phyloP scores from a whole-genome alignment of 495 filamentous ascomycete species.

The Tetracladium marchalianum region DNA sequence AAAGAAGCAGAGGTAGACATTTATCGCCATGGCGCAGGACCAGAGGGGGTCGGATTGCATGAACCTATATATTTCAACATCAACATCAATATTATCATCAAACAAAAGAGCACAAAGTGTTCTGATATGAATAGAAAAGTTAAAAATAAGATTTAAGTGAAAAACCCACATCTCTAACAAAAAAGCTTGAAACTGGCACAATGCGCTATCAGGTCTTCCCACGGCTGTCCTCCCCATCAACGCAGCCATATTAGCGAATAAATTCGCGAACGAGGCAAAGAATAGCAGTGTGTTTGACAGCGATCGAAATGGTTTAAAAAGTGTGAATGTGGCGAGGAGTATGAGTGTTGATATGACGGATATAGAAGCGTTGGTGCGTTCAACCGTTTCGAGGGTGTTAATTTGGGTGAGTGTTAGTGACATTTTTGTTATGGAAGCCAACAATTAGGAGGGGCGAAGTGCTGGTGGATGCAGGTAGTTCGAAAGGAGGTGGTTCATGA shows the following conservation, averaged over 20 bases:
- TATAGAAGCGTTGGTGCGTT: conserved; percentile 41
- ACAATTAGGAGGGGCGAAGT: no score
- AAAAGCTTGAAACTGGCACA: conserved; percentile 73
- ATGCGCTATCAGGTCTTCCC: conserved; percentile 35
- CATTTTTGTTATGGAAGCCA: no score
- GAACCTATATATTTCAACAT: conserved; percentile 29
- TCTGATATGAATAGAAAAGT: conserved; percentile 11
- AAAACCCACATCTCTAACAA: conserved; percentile 48
- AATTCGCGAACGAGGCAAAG: conserved; percentile 74
- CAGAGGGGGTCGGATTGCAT: conserved; percentile 50
- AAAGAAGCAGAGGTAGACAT: conserved; percentile 81
- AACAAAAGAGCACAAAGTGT: conserved; percentile 38
- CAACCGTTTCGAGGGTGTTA: conserved; percentile 28
- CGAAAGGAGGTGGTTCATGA: no score
- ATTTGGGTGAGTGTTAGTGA: conserved; percentile 14
- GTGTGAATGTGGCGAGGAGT: conserved; percentile 60
- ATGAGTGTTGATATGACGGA: conserved; percentile 59
- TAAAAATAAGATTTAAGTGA: no score
- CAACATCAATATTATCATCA: conserved; percentile 8
- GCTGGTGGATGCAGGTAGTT: no score
- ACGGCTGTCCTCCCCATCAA: conserved; percentile 51
- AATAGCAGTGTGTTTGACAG: conserved; percentile 78
- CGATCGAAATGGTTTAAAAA: conserved; percentile 51
- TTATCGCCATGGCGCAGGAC: conserved; percentile 72
- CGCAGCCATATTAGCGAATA: conserved; percentile 66